Evolutionary conservation across 1,284 basidiomycete species (phyloP).

Genomic region (Leccinum subrobustum): DNA sequence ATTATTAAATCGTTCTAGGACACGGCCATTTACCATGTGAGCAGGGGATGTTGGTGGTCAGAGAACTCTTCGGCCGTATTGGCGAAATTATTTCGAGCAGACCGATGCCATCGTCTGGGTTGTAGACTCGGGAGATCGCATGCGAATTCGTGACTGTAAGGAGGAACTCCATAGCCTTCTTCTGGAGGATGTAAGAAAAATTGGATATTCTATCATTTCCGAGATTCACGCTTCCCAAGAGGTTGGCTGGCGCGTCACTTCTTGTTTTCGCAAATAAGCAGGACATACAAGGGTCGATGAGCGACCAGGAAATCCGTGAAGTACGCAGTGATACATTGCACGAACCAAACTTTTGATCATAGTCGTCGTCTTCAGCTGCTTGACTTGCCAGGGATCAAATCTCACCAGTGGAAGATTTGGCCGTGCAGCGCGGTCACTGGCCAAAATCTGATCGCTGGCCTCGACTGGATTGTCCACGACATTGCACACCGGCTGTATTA

Average conservation of each 20-base stretch:
- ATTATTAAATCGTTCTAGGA: constrained; percentile 9
- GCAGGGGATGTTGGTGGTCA: constrained; percentile 99
- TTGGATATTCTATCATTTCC: constrained; percentile 9
- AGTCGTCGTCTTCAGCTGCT: constrained; percentile 55
- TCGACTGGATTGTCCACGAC: constrained; percentile 94
- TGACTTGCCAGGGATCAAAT: constrained; percentile 72
- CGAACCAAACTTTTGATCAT: constrained; percentile 9
- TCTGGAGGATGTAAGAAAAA: constrained; percentile 79
- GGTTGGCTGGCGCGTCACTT: constrained; percentile 90
- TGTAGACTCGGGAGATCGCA: constrained; percentile 90
- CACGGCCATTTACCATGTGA: constrained; percentile 7
- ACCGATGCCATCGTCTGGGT: constrained; percentile 99
- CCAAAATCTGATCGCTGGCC: constrained; percentile 77
- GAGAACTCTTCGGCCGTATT: constrained; percentile 92
- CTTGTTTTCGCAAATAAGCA: constrained; percentile 99
- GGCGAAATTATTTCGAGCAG: constrained; percentile 99
- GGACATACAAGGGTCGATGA: constrained; percentile 88
- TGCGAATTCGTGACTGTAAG: constrained; percentile 88
- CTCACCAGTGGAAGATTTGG: constrained; percentile 90
- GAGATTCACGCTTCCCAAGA: constrained; percentile 45
- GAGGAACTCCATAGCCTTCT: constrained; percentile 85
- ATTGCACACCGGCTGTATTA: constrained; percentile 83
- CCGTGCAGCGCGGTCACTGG: constrained; percentile 93
- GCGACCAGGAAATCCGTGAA: constrained; percentile 77
- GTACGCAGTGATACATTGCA: constrained; percentile 45